phyloP scores from a whole-genome alignment of 257 asterid species.

The Petrea volubilis region DNA sequence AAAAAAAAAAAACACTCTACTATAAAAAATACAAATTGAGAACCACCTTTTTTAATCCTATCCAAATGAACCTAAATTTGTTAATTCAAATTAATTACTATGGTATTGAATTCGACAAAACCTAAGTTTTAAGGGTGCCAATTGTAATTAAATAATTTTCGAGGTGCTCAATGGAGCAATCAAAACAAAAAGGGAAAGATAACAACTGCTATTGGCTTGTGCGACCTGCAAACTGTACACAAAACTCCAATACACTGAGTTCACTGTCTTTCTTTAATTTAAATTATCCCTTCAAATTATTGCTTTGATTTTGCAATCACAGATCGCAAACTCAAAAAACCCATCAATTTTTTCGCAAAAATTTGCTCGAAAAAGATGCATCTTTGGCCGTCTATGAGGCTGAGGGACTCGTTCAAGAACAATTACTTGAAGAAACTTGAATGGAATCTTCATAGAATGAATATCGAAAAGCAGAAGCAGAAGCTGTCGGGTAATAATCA shows the following conservation, averaged over 20 bases:
- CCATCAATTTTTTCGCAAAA: neutral
- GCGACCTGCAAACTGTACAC: neutral
- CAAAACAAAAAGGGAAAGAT: neutral
- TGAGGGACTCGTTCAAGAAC: conserved; percentile 85
- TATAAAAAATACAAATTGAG: too few species aligned
- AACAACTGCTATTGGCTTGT: neutral
- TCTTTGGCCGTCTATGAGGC: conserved; percentile 85
- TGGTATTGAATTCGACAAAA: too few species aligned
- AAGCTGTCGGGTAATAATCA: conserved; percentile 32
- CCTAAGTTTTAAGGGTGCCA: too few species aligned
- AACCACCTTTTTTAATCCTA: too few species aligned
- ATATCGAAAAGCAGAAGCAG: conserved; percentile 45
- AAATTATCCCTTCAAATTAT: neutral
- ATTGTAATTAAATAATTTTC: too few species aligned
- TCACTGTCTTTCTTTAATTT: neutral
- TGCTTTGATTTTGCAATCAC: neutral
- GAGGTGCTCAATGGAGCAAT: too few species aligned
- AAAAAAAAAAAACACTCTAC: too few species aligned
- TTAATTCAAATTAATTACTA: too few species aligned
- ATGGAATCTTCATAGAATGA: conserved; percentile 63
- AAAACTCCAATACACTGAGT: neutral
- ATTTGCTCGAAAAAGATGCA: conserved; percentile 52
- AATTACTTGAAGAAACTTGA: conserved; percentile 69
- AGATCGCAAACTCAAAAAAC: neutral
- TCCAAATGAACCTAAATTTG: too few species aligned